Evolutionary conservation across 768 basidiomycete genomes (phyloP).

Genomic region (Auriscalpium orientale): DNA sequence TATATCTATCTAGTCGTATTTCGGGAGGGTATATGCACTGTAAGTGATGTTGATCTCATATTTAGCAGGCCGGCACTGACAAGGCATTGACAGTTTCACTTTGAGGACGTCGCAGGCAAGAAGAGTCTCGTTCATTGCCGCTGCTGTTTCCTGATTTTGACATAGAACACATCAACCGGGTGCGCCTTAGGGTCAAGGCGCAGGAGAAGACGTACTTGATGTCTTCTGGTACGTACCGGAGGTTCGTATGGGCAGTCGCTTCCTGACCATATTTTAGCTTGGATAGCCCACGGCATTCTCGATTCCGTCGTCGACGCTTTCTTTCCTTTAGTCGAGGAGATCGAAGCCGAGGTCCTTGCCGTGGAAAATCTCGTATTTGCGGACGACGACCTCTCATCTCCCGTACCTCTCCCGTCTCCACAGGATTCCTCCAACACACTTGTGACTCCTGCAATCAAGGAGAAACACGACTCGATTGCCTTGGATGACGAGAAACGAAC

Average conservation of each 20-base stretch:
- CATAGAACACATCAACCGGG: slow-evolving; percentile 68
- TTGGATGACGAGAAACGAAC: neutral
- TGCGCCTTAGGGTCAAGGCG: slow-evolving; percentile 61
- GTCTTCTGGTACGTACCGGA: slow-evolving; percentile 53
- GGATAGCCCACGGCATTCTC: slow-evolving; percentile 88
- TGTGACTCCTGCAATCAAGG: neutral
- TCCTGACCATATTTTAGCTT: slow-evolving; percentile 42
- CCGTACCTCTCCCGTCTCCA: neutral
- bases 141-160: neutral
- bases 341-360: slow-evolving; percentile 42
- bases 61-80: neutral
- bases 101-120: slow-evolving; percentile 69
- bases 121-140: neutral
- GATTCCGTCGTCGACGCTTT: slow-evolving; percentile 94
- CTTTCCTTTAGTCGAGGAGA: slow-evolving; percentile 74
- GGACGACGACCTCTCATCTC: slow-evolving; percentile 6
- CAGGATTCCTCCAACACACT: neutral
- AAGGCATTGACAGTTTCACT: slow-evolving; percentile 65
- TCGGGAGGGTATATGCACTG: slow-evolving; percentile 76
- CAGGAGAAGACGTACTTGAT: slow-evolving; percentile 56
- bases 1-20: slow-evolving; percentile 90
- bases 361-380: slow-evolving; percentile 62
- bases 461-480: neutral
- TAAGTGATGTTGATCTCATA: slow-evolving; percentile 26
- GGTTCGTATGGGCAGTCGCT: neutral